phyloP scores from a whole-genome alignment of 2,329 filamentous ascomycete species.

The Pseudocercospora fuligena region DNA sequence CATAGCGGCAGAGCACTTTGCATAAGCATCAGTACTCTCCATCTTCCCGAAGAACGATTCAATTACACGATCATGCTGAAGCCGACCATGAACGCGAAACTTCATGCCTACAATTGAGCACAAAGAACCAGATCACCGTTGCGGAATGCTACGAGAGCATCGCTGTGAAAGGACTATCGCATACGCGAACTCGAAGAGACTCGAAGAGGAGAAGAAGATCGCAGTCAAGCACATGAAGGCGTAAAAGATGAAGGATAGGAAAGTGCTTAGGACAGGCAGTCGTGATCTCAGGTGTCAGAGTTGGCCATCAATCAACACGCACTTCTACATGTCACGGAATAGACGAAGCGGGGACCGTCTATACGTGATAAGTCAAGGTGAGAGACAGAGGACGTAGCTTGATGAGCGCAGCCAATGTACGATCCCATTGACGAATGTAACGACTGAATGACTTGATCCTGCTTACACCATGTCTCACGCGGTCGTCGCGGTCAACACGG shows the following conservation, averaged over 20 bases:
- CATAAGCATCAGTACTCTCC: too few relatives aligned
- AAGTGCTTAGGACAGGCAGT: neutral
- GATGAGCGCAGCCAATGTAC: neutral
- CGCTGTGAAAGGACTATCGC: neutral
- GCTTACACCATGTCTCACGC: neutral
- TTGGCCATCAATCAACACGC: constrained; percentile 13
- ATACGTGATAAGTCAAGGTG: neutral
- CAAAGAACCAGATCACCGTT: too few relatives aligned
- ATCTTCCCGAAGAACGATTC: too few relatives aligned
- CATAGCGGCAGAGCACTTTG: too few relatives aligned
- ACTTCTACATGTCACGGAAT: neutral
- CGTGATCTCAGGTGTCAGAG: neutral
- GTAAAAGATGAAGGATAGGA: constrained; percentile 15
- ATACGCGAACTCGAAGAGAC: constrained; percentile 57
- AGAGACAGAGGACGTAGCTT: neutral
- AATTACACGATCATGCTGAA: too few relatives aligned
- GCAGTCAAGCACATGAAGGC: constrained; percentile 15
- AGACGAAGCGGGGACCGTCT: neutral
- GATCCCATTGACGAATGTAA: neutral
- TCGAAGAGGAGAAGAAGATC: too few relatives aligned
- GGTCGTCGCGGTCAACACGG: neutral
- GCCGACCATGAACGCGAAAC: too few relatives aligned
- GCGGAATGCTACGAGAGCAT: too few relatives aligned
- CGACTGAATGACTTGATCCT: neutral
- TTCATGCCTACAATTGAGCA: too few relatives aligned